These are phyloP conservation scores for Sungouiozyma intestinalis DNA, from an alignment of 805 yeast genomes.

Conservation along the genomic window DNA sequence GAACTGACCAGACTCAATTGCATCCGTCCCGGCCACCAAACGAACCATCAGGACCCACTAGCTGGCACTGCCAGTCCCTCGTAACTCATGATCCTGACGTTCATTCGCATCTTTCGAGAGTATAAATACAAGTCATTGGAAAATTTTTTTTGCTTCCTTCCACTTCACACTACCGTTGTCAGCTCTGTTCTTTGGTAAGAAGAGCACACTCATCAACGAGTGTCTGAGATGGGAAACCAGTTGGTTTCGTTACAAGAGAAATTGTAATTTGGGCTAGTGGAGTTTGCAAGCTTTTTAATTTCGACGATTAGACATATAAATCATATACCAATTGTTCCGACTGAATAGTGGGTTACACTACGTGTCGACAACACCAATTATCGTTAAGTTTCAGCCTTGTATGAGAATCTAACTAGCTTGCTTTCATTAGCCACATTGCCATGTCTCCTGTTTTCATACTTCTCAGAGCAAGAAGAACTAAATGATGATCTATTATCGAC, in stretches of 20 bases:
- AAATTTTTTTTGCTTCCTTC: background rate
- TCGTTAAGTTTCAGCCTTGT: slow-evolving; percentile 43
- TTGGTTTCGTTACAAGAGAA: background rate
- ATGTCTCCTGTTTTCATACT: background rate
- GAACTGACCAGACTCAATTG: slow-evolving; percentile 3
- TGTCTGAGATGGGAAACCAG: background rate
- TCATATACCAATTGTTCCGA: slow-evolving; percentile 33
- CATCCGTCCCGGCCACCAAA: too few relatives aligned
- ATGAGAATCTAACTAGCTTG: slow-evolving; percentile 21
- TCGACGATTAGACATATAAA: background rate
- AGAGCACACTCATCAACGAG: too few relatives aligned
- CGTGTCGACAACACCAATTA: slow-evolving; percentile 34
- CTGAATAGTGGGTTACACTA: slow-evolving; percentile 30
- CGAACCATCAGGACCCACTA: background rate
- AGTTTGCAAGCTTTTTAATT: background rate
- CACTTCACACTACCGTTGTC: background rate
- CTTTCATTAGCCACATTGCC: background rate
- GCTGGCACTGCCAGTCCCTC: background rate
- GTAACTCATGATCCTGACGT: background rate
- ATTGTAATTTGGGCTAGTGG: background rate
- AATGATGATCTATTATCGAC: slow-evolving; percentile 34
- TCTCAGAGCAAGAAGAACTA: slow-evolving; percentile 1
- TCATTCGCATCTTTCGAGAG: too few relatives aligned
- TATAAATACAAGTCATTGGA: background rate
- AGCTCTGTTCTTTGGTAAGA: too few relatives aligned